Evolutionary conservation across 345 rosid genomes (phyloP), one percentile per base, ranked within the genome.

Genomic region (Lepidium didymum): DNA sequence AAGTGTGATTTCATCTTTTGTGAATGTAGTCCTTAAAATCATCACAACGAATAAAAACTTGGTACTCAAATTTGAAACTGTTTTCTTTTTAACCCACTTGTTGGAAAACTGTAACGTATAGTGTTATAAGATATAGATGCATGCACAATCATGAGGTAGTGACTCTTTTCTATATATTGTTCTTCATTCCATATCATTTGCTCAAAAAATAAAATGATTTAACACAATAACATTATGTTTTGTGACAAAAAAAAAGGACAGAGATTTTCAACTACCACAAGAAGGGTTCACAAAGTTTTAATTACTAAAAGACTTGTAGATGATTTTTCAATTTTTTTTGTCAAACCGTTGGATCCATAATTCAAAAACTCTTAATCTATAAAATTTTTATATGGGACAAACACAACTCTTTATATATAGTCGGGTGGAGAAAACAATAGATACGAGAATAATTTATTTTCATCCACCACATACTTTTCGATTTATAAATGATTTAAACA

Each of bases 71-170:
- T 41, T 51, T 40, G 49, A 41, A 50, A 40, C 21, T 29, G 11
- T 69, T 58, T 37, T 47, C 23, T 58, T 49, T 58, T 13, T 2
- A 62, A 53, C 45, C 63, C 75, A 71, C 56, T 62, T 53, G 63
- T 44, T 33, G 37, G 55, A 41, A 51, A 38, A 14, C 5, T 61
- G 54, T 16, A 53, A 62, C 62, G 55, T 42, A 52, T 29, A 52
- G 59, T 52, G 47, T 70, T 54, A 5, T 27, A 42, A 52, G n/a
- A n/a, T n/a, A n/a, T 21, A 52, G 67, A 70, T 70, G 62, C 68
- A 71, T 54, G 63, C 69, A 35, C 47, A 54, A 62, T 53, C 56
- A 71, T 71, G 50, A 62, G 69, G 29, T 62, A 14, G 7, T 42
- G 62, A 62, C 75, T 40, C 64, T 54, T 41, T 52, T 70, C 51